A percentile compares a stretch with the other conserved stretches of the same genome.
These are phyloP conservation scores for Crotalaria pallida DNA, from an alignment of 306 rosid genomes.

Conservation along the genomic window DNA sequence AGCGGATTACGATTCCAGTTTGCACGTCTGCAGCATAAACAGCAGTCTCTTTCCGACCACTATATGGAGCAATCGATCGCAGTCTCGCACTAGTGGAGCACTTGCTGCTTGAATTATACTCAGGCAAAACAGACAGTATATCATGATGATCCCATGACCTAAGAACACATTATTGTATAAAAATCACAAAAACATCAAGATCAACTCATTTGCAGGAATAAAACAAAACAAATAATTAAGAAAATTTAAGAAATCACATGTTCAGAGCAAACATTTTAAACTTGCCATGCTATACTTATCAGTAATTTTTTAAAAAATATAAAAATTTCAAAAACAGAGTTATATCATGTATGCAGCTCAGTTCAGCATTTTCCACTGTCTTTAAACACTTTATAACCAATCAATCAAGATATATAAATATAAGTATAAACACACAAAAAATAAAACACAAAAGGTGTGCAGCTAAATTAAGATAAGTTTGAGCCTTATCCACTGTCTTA, in stretches of 20 bases:
- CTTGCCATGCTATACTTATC: not conserved
- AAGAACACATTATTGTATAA: not conserved
- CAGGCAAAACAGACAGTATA: slow-evolving; percentile 70
- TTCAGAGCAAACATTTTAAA: not conserved
- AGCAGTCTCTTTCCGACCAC: slow-evolving; percentile 94
- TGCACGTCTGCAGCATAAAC: slow-evolving; percentile 77
- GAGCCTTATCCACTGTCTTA: too few relatives aligned
- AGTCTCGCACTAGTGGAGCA: slow-evolving; percentile 90
- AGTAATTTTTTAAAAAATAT: not conserved
- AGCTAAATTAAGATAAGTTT: not conserved
- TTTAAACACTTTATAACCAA: not conserved
- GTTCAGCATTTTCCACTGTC: not conserved
- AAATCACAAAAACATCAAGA: not conserved
- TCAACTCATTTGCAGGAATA: not conserved
- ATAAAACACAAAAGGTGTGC: too few relatives aligned
- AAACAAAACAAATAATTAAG: not conserved
- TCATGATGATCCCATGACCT: slow-evolving; percentile 99
- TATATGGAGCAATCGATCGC: slow-evolving; percentile 72
- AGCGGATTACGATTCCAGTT: slow-evolving; percentile 71
- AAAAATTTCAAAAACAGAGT: not conserved
- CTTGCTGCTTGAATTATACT: slow-evolving; percentile 65
- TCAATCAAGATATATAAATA: too few relatives aligned
- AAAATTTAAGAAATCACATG: not conserved
- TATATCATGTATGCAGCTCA: not conserved
- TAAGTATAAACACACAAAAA: too few relatives aligned